These are phyloP conservation scores for Venturia nashicola DNA, from an alignment of 2,329 filamentous ascomycete species.

Conservation along the genomic window DNA sequence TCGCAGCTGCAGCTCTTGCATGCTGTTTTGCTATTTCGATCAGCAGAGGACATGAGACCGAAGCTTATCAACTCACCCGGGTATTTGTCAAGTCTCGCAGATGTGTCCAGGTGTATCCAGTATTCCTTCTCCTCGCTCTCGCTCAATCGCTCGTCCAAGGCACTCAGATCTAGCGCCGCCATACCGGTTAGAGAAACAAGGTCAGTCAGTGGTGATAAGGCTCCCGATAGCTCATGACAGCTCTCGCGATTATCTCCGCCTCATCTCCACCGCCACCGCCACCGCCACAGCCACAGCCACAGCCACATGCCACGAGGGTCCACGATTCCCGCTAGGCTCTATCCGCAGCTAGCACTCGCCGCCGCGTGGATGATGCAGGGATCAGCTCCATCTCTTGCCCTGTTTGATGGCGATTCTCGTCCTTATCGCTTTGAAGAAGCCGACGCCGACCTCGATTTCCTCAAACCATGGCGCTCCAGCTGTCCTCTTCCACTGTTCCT, in stretches of 20 bases:
- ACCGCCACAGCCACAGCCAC: too few species aligned
- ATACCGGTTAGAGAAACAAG: background rate
- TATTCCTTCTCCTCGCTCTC: background rate
- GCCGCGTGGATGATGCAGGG: background rate
- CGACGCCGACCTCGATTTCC: too few species aligned
- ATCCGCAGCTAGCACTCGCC: background rate
- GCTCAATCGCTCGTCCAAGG: background rate
- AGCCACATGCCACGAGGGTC: background rate
- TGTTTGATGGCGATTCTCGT: background rate
- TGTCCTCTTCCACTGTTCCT: background rate
- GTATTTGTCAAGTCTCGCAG: background rate
- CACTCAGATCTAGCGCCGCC: slow-evolving; percentile 2
- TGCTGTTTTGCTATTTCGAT: slow-evolving; percentile 26
- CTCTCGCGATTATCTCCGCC: background rate
- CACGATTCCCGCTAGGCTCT: background rate
- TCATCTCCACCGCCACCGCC: too few species aligned
- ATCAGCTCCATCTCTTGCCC: background rate
- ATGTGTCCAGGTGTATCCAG: background rate
- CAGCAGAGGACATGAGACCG: background rate
- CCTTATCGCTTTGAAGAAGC: background rate
- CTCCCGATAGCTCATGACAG: background rate
- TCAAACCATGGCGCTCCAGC: background rate
- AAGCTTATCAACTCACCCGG: slow-evolving; percentile 1
- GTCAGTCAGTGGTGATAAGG: background rate
- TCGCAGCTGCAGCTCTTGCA: slow-evolving; percentile 24